Base-by-base conservation (phyloP, 257 asterid species). In the Gardenia jasminoides region DNA sequence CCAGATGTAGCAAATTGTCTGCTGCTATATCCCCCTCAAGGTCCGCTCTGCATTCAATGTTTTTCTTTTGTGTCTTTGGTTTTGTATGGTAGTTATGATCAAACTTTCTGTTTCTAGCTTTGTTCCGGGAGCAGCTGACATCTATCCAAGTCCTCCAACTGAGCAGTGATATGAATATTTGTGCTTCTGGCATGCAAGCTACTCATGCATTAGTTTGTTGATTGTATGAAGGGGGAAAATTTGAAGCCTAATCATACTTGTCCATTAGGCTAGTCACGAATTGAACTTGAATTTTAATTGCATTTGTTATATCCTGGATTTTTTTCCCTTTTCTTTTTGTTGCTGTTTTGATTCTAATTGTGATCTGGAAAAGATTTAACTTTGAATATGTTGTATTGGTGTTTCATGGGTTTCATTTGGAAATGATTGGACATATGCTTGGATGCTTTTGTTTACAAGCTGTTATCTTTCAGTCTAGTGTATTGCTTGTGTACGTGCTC, bases 101-200 rank as follows among this genome's bases (percentile, higher is more conserved):
- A 69, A 72, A 83, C 74, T 59, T 68, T 58, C 28, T 59, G 69
- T 50, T 26, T 81, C 82, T 82, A 95, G 98, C 94, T 83, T 81
- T 95, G 83, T 87, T 85, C 74, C 85, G 94, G 20, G 96, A 95
- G 81, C 98, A 93, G 89, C 77, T 47, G 75, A 74, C 91, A 12
- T 78, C 94, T 67, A 85, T 95, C 71, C 96, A 91, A 44, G 93
- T 81, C 78, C 88, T 92, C 76, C 98, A 93, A 85, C 79, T 95
- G 90, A 91, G 97, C 80, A 84, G 97, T 83, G 89, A 88, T 65
- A 87, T 88, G 70, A 93, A 89, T 59, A 91, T 83, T 85, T 89
- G 92, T 79, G 96, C 98, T 72, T 71, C 96, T 86, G 94, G 92
- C 84, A 88, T 87, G 99, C 91, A 86, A 87, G 99, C 84, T 79